A percentile compares a stretch with the other conserved stretches of the same genome.
Evolutionary conservation across 2,329 filamentous ascomycete genomes (phyloP).

Genomic region (Tolypocladium amazonense): DNA sequence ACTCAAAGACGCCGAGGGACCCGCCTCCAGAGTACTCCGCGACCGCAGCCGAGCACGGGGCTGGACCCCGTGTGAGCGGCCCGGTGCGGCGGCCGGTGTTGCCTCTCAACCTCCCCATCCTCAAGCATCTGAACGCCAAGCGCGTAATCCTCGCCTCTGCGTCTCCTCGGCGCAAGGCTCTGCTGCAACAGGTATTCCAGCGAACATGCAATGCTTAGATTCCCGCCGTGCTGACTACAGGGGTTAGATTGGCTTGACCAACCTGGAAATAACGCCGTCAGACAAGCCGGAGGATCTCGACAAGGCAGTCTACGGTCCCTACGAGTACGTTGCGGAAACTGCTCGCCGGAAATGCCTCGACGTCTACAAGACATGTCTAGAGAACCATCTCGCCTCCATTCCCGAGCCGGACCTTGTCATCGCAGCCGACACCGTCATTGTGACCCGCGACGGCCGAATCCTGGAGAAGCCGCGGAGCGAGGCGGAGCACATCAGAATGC

Average conservation of each 20-base stretch:
- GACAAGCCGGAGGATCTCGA: conserved; percentile 75
- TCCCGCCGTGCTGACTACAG: conserved; percentile 4
- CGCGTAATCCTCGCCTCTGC: conserved; percentile 84
- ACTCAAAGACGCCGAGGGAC: conserved; percentile 20
- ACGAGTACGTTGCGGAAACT: conserved; percentile 85
- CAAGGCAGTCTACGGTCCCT: conserved; percentile 62
- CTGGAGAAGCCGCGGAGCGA: conserved; percentile 85
- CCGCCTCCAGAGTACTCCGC: conserved; percentile 36
- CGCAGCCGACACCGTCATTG: conserved; percentile 84
- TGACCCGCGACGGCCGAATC: conserved; percentile 63
- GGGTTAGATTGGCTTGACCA: conserved; percentile 61
- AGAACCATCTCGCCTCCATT: conserved; percentile 30
- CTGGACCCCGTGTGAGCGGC: conserved; percentile 12
- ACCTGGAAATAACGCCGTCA: conserved; percentile 78
- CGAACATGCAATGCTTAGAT: neutral
- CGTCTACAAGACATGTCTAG: conserved; percentile 46
- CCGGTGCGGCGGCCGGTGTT: conserved; percentile 41
- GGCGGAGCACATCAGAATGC: conserved; percentile 72
- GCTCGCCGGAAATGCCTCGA: conserved; percentile 73
- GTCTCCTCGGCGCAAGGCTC: conserved; percentile 72
- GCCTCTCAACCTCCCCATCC: conserved; percentile 69
- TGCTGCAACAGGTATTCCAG: conserved; percentile 56
- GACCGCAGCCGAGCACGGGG: conserved; percentile 25
- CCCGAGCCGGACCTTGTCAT: conserved; percentile 76
- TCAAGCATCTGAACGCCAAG: conserved; percentile 65